These are phyloP conservation scores for Exophiala calicioides DNA, from an alignment of 2,329 filamentous ascomycete genomes.

Conservation along the genomic window DNA sequence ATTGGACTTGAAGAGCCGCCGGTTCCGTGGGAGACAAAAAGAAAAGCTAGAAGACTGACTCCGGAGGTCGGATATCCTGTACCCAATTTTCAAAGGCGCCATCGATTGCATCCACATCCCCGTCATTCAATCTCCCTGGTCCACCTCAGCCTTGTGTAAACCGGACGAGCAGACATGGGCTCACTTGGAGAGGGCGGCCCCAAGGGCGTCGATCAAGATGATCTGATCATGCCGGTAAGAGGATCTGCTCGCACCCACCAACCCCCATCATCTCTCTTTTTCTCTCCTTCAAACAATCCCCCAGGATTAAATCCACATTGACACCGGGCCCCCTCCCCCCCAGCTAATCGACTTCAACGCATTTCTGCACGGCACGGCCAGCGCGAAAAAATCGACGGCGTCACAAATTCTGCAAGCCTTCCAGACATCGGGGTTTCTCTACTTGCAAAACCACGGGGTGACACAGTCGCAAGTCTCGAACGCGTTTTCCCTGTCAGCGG, in stretches of 20 bases:
- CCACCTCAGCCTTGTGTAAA: conserved; percentile 27
- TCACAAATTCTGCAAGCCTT: conserved; percentile 75
- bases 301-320: no score
- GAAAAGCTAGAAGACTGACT: no score
- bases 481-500: conserved; percentile 67
- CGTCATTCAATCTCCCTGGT: neutral
- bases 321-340: no score
- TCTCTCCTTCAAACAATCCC: no score
- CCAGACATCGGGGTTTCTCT: conserved; percentile 84
- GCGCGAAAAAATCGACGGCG: conserved; percentile 66
- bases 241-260: neutral
- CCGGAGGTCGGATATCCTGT: no score
- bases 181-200: conserved; percentile 9
- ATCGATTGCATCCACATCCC: no score
- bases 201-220: conserved; percentile 45
- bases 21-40: no score
- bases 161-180: conserved; percentile 24
- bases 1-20: no score
- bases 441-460: conserved; percentile 79
- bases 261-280: conserved; percentile 4
- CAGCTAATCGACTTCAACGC: conserved; percentile 77
- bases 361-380: conserved; percentile 65
- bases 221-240: conserved; percentile 44
- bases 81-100: no score
- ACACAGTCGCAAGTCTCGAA: conserved; percentile 57